Evolutionary conservation across 2,329 filamentous ascomycete species (phyloP), one percentile per base, ranked within the genome.

Genomic region (Phaeomoniella chlamydospora): DNA sequence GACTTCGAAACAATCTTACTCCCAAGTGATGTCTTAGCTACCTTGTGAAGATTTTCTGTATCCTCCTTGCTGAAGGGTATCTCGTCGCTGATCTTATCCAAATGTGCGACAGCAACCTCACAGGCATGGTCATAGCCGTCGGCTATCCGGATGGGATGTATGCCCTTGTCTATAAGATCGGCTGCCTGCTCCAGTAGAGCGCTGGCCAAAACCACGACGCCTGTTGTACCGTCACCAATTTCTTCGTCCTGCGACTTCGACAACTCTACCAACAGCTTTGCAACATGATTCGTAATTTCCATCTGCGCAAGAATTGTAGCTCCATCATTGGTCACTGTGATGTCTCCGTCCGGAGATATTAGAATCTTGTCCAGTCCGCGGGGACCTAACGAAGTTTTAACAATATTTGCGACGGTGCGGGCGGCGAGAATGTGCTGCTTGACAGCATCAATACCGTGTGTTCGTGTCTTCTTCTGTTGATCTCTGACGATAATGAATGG

Each of bases 1-100:
- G 90, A 84, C 64, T 94, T 98, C 56, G 87, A 96, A 34, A 98
- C 90, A 55, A 98, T 98, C 69, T 98, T 98, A 72, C 85, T 94
- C 49, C 92, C 90, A 57, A 98, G 64, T 61, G 85, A 90, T 43
- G 90, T 98, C 62, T 85, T 86, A 40, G 90, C 90, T 19, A 96
- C 90, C 68, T 90, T 90, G 60, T 90, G 70, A 29, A 98, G 70
- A 64, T 96, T 94, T 49, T 75, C 65, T 39, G 79, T 93, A 49
- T 92, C 67, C 14, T 82, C 74, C 52, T 70, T 79, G 50, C 75
- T 74, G 60, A 98, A 98, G 39, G 84, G 70, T 50, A 98, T 86
- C 39, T 77, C 75, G 57, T 98, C 92, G 49, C 85, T 87, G 58
- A 98, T 94, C 52, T 74, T 77, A 62, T 98, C 90, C 35, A 98